A percentile compares a stretch with the other conserved stretches of the same genome.
Evolutionary conservation across 2,329 filamentous ascomycete species (phyloP).

Genomic region (Diaporthe longicolla): DNA sequence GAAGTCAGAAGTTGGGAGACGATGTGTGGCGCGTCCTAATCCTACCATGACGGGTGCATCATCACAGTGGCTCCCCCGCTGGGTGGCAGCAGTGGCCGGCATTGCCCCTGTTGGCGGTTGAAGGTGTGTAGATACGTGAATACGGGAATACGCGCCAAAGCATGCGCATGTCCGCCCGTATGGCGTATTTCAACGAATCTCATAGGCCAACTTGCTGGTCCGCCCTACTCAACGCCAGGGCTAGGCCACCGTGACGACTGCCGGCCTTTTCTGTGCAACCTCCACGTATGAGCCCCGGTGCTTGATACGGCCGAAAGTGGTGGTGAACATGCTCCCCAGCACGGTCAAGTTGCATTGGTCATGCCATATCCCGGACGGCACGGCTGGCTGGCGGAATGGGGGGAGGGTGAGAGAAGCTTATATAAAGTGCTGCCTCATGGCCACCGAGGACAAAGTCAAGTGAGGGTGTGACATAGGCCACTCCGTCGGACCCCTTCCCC

Average conservation of each 20-base stretch:
- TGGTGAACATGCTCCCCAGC: not conserved
- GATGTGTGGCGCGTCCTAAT: not conserved
- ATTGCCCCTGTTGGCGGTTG: not conserved
- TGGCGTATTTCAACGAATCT: not conserved
- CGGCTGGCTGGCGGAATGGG: not conserved
- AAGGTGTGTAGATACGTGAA: not conserved
- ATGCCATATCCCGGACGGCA: not conserved
- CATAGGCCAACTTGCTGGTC: not conserved
- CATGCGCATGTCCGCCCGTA: not conserved
- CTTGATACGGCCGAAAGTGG: not conserved
- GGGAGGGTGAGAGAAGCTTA: not conserved
- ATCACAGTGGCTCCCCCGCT: conserved; percentile 10
- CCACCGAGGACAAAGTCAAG: not conserved
- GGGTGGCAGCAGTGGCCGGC: not conserved
- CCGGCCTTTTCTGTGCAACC: not conserved
- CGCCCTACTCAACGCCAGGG: not conserved
- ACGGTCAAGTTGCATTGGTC: not conserved
- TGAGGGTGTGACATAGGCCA: not conserved
- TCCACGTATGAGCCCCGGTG: not conserved
- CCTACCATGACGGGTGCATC: not conserved
- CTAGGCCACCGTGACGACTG: not conserved
- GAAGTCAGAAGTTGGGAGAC: not conserved
- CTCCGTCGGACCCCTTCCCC: not conserved
- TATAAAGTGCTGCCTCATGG: conserved; percentile 1
- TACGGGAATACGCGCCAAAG: not conserved